Evolutionary conservation across 352 stramenopile genomes (phyloP), one percentile per base, ranked within the genome.

Genomic region (Globisporangium barbulae): DNA sequence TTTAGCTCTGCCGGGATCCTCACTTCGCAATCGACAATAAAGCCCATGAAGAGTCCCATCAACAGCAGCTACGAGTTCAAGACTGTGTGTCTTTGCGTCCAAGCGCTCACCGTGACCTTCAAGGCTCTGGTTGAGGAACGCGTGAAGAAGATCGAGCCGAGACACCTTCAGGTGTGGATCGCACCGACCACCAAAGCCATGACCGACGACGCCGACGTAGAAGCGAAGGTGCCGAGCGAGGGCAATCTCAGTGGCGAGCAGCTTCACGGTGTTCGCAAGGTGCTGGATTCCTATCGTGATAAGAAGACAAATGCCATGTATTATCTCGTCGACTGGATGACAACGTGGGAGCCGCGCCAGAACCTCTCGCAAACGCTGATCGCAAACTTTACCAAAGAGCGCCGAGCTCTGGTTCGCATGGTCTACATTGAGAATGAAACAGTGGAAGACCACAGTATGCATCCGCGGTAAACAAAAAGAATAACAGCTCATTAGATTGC

Each of bases 281-380:
- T 47, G 13, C 41, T 47, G 13, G 13, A 47, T 7, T 21, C 12
- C 8, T 7, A 19, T 13, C 41, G 41, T 1, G 41, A 47, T 4
- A n/a, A 47, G 41, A 21, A 47, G 25, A 28, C 25, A 28, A 50
- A 50, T 22, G 15, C 1, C 4, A 62, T 35, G 10, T 72, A 69
- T 19, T 79, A 58, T 59, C 42, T 75, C 2, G 55, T 74, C 1
- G 42, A 71, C 33, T 76, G 67, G 61, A 39, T 68, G 45, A 61
- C 64, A 4, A 66, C 55, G 1, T 64, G 21, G 37, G 62, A 76
- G 39, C 45, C 59, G 6, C n/a, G 15, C 0, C 19, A 28, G 2
- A 62, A 72, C 42, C 15, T 77, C 8, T 22, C 48, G 13, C 9
- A 47, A 2, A 31, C 3, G 12, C 8, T 74, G 0, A 54, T 77